A percentile compares a stretch with the other conserved stretches of the same genome.
Conservation (phyloP, 73 alveolate species). For the Durusdinium trenchii region DNA sequence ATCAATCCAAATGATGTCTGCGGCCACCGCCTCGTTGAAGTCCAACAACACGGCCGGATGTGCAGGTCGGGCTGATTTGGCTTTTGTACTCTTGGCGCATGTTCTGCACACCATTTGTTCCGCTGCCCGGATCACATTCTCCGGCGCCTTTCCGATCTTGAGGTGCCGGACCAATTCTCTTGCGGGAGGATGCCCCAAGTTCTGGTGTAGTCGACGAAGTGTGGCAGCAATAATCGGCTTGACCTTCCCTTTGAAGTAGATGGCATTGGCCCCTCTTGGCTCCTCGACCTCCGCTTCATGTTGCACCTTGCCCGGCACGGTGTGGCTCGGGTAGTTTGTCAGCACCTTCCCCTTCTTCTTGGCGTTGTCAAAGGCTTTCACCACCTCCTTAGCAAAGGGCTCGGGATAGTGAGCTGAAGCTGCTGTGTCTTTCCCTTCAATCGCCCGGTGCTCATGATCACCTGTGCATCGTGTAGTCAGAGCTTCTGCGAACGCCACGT, state of each 20-base stretch:
- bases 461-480: no score
- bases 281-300: neutral
- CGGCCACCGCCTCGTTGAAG: neutral
- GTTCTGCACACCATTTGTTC: neutral
- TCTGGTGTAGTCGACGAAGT: neutral
- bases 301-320: neutral
- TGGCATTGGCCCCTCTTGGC: neutral
- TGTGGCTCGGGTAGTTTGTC: neutral
- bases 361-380: neutral
- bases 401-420: no score
- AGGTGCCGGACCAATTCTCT: neutral
- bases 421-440: no score
- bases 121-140: neutral
- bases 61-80: neutral
- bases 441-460: no score
- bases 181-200: conserved; percentile 12
- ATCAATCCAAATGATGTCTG: neutral
- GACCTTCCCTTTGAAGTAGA: neutral
- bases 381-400: no score
- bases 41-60: neutral
- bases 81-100: neutral
- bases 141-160: neutral
- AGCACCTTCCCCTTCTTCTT: neutral
- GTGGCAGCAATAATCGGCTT: neutral
- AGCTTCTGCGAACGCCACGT: no score